Base-by-base conservation (phyloP, 106 monocot species). In the Posidonia australis region DNA sequence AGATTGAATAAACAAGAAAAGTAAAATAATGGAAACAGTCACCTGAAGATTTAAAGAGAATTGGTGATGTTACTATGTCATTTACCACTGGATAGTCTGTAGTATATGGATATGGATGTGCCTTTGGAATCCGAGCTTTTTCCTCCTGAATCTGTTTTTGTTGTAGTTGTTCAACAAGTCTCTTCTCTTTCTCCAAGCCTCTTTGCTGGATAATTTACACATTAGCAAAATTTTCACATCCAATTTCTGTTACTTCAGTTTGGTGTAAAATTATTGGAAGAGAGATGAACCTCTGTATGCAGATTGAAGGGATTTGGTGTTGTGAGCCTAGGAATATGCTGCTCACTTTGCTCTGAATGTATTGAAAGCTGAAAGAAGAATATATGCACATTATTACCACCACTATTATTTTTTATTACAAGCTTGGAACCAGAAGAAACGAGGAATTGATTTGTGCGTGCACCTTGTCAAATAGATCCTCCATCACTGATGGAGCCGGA, bases 51-150 rank as follows among this genome's bases (percentile, higher is more conserved):
- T 18, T 19, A 52, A 52, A 21, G 6, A 52, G 13, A 58, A 30
- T 16, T 32, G 29, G 4, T 18, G 17, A 31, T 32, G 58, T 30
- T 30, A 29, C 29, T 12, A 49, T 13, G 36, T 46, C 17, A 9
- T 17, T 74, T 82, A 94, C 93, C 81, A 84, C 86, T 74, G 96
- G 91, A 76, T 91, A 98, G 62, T 90, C 91, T 41, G 87, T 98
- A 0, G 96, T 81, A 46, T 91, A 98, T 30, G 91, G 96, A 63
- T 91, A 91, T 21, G 91, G 87, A 44, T 69, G 83, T 11, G 96
- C 87, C 63, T 81, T 87, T 0, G 80, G 90, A 63, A 91, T 64
- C 30, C 84, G 61, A 36, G 81, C 82, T 41, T 32, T 87, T 73
- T 87, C 91, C 57, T 98, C 91, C 58, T 98, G 80, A 24, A 81